Evolutionary conservation across 2,329 filamentous ascomycete species (phyloP).

Genomic region (Sporothrix dimorphospora): DNA sequence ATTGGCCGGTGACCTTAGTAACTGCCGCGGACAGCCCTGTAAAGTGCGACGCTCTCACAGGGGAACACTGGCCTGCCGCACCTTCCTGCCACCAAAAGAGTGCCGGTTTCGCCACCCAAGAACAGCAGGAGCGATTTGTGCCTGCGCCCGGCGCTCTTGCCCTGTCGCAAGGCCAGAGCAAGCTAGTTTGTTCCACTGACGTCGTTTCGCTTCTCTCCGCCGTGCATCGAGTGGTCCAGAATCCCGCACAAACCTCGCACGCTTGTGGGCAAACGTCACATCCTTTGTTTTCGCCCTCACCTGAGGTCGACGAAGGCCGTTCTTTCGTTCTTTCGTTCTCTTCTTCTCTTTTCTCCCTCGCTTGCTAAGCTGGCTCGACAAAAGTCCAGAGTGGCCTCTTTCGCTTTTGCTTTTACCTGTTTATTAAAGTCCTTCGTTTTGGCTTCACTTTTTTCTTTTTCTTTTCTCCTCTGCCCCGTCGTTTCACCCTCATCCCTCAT

Average conservation of each 20-base stretch:
- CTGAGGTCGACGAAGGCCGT: background rate
- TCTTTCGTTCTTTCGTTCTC: background rate
- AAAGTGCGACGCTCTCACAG: background rate
- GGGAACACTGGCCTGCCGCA: background rate
- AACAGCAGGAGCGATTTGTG: slow-evolving; percentile 13
- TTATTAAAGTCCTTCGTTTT: slow-evolving; percentile 11
- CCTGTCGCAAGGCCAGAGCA: background rate
- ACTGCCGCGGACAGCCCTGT: slow-evolving; percentile 5
- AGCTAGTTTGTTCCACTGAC: background rate
- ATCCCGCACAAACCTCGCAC: slow-evolving; percentile 33
- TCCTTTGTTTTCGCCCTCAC: slow-evolving; percentile 10
- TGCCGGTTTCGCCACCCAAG: background rate
- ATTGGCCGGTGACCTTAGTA: background rate
- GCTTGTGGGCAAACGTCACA: slow-evolving; percentile 1
- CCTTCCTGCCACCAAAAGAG: slow-evolving; percentile 1
- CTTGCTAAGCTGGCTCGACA: background rate
- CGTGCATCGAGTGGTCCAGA: slow-evolving; percentile 24
- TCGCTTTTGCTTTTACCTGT: background rate
- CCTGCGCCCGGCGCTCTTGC: background rate
- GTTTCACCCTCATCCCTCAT: background rate
- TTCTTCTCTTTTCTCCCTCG: background rate
- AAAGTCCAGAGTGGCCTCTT: background rate
- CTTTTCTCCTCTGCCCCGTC: background rate
- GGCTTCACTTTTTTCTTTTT: background rate
- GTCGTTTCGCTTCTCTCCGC: slow-evolving; percentile 16